These are phyloP conservation scores for Suillus subluteus DNA, from an alignment of 768 basidiomycete genomes.

Conservation along the genomic window DNA sequence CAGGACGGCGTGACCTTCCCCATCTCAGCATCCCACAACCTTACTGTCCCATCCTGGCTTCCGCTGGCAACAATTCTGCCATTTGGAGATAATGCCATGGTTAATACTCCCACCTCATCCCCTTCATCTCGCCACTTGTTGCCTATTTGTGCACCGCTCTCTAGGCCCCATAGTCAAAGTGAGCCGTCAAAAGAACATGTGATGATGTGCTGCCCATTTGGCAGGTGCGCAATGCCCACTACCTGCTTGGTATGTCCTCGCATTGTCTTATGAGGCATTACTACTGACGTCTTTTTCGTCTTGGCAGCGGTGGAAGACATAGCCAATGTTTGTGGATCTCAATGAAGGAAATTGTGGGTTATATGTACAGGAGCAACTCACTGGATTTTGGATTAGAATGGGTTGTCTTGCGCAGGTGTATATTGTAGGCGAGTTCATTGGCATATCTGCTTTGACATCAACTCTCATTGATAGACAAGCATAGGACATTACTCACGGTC, in stretches of 20 bases:
- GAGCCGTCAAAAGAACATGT: constrained; percentile 15
- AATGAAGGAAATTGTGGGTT: background rate
- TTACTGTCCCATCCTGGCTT: background rate
- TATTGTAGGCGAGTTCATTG: background rate
- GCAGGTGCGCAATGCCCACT: background rate
- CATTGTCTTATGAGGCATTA: background rate
- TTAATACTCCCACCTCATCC: background rate
- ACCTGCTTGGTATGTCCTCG: background rate
- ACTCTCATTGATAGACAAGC: background rate
- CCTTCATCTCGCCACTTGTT: constrained; percentile 13
- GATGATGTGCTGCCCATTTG: background rate
- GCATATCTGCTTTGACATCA: background rate
- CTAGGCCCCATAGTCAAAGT: constrained; percentile 18
- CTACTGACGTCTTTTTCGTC: background rate
- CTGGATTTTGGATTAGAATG: background rate
- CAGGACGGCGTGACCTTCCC: background rate
- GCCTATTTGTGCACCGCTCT: constrained; percentile 30
- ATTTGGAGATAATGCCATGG: background rate
- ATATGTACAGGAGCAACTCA: background rate
- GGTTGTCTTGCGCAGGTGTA: background rate
- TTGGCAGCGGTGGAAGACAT: background rate
- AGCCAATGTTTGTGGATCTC: no score
- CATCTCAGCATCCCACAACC: background rate
- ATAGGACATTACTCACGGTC: no score
- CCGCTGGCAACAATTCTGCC: background rate